Evolutionary conservation across 805 yeast species (phyloP), one percentile per base, ranked within the genome.

Genomic region (Candida verbasci): DNA sequence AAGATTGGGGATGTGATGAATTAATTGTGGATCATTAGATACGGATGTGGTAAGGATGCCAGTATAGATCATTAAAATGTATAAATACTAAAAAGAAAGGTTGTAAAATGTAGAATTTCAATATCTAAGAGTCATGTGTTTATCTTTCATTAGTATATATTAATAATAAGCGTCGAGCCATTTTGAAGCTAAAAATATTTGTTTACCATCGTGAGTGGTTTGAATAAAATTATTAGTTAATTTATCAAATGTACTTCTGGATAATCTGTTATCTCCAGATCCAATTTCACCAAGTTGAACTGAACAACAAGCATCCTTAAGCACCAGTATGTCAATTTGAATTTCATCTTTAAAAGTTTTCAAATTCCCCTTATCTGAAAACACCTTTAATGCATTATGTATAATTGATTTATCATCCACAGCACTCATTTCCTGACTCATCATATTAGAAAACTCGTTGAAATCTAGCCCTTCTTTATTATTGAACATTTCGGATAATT

Each of bases 1-100:
- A 93, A 66, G 98, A 93, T 58, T 93, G 98, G 98, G 95, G 96
- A 36, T 93, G 96, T 54, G 97, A 93, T 61, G 98, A 93, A 65
- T 75, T 93, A 55, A 89, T 93, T 56, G 86, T 89, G 39, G 97
- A 93, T 60, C 78, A 72, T 53, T 78, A 65, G 26, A 22, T 11
- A 25, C 14, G n/a, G n/a, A n/a, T n/a, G n/a, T n/a, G n/a, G n/a
- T n/a, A n/a, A n/a, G n/a, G n/a, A n/a, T n/a, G n/a, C n/a, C n/a
- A n/a, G n/a, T n/a, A n/a, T n/a, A n/a, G n/a, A n/a, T n/a, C n/a
- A n/a, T n/a, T n/a, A n/a, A n/a, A n/a, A n/a, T n/a, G n/a, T n/a
- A n/a, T n/a, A n/a, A n/a, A n/a, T n/a, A n/a, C n/a, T n/a, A n/a
- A n/a, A n/a, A n/a, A n/a, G n/a, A n/a, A n/a, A n/a, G n/a, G n/a